phyloP scores from a whole-genome alignment of 2,329 filamentous ascomycete species.

The Ustilaginoidea virens region DNA sequence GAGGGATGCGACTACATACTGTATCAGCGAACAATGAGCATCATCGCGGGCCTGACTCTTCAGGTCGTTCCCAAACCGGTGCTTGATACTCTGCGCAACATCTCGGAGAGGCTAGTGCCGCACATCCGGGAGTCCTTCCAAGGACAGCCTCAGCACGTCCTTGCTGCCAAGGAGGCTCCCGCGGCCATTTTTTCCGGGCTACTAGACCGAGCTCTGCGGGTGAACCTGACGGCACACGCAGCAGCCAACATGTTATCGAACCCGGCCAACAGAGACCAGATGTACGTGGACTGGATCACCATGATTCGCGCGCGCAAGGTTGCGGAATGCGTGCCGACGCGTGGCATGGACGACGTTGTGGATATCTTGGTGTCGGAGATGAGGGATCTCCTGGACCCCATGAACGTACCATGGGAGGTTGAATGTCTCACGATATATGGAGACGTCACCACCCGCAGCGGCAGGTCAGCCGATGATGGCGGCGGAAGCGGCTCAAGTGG shows the following conservation, averaged over 20 bases:
- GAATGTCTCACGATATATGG: slow-evolving; percentile 47
- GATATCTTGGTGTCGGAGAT: slow-evolving; percentile 50
- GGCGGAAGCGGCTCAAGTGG: slow-evolving; percentile 19
- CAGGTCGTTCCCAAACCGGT: slow-evolving; percentile 85
- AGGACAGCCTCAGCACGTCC: slow-evolving; percentile 69
- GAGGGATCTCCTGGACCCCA: slow-evolving; percentile 53
- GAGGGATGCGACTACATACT: slow-evolving; percentile 89
- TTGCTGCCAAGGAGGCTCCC: slow-evolving; percentile 74
- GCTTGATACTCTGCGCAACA: slow-evolving; percentile 71
- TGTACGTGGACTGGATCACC: slow-evolving; percentile 84
- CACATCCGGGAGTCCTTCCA: slow-evolving; percentile 80
- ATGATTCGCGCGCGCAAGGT: slow-evolving; percentile 48
- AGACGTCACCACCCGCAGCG: slow-evolving; percentile 34
- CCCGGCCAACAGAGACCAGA: slow-evolving; percentile 77
- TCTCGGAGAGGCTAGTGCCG: slow-evolving; percentile 63
- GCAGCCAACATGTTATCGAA: slow-evolving; percentile 86
- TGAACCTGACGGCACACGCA: slow-evolving; percentile 87
- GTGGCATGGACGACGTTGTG: slow-evolving; percentile 51
- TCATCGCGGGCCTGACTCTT: slow-evolving; percentile 74
- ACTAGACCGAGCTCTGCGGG: slow-evolving; percentile 71
- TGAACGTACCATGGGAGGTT: slow-evolving; percentile 48
- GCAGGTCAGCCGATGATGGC: slow-evolving; percentile 18
- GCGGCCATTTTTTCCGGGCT: slow-evolving; percentile 80
- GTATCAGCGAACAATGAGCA: slow-evolving; percentile 93
- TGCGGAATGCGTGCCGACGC: slow-evolving; percentile 45